phyloP scores from a whole-genome alignment of 2,329 filamentous ascomycete genomes.

The Monilinia polystroma region DNA sequence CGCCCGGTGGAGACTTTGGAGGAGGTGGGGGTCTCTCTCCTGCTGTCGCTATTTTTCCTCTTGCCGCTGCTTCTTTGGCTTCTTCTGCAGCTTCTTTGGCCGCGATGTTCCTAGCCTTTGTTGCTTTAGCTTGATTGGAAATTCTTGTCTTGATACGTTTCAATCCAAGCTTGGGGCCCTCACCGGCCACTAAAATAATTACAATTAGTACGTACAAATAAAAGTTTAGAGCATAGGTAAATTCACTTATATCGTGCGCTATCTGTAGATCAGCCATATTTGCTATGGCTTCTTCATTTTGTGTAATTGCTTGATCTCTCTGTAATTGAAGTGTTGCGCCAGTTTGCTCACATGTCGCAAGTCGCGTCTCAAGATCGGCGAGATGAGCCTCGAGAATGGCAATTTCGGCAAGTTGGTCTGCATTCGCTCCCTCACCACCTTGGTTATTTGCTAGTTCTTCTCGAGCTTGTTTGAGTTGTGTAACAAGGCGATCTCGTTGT shows the following conservation, averaged over 20 bases:
- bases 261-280: constrained; percentile 6
- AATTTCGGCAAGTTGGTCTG: neutral
- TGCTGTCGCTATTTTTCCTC: neutral
- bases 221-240: neutral
- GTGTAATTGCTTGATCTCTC: constrained; percentile 11
- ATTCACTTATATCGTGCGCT: constrained; percentile 6
- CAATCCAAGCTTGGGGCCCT: constrained; percentile 16
- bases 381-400: neutral
- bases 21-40: neutral
- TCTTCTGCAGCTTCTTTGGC: neutral
- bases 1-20: neutral
- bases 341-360: neutral
- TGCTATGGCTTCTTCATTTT: neutral
- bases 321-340: constrained; percentile 9
- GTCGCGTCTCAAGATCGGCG: neutral
- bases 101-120: neutral
- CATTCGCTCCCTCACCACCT: accelerated
- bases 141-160: constrained; percentile 17
- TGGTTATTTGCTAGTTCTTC: too few relatives aligned
- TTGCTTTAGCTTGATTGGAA: constrained; percentile 10
- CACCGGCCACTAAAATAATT: constrained; percentile 1
- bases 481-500: neutral
- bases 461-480: neutral
- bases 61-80: neutral
- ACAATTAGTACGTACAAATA: neutral